Evolutionary conservation across 257 asterid genomes (phyloP), one percentile per base, ranked within the genome.

Genomic region (Striga asiatica): DNA sequence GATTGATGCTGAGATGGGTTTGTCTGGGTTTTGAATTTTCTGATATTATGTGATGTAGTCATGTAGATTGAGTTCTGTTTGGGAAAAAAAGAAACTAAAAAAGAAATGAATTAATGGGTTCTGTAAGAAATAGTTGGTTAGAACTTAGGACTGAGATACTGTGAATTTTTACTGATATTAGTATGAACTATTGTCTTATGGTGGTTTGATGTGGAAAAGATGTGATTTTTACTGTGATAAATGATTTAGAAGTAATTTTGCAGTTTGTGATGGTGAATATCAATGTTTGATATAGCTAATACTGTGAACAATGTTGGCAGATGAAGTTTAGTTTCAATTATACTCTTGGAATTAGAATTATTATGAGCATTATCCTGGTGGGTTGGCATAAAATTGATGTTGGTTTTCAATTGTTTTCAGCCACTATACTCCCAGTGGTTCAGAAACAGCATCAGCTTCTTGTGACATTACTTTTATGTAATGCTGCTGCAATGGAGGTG

Each of bases 401-500:
- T n/a, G n/a, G n/a, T 3, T 3, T 3, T 50, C n/a, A 39, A 10
- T 34, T 58, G 56, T 37, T 27, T 6, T 47, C 94, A 84, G 94
- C 12, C 34, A 79, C 66, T 72, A 84, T 84, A 66, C 56, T 84
- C 46, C 94, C 94, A 31, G 92, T 84, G 54, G 92, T 84, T 25
- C 77, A 46, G 74, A 84, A 84, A 32, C 94, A 84, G 62, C 96
- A 87, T 65, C 65, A 83, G 38, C 60, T 87, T 68, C 93, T 87
- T 7, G 75, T 81, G 68, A 87, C 94, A 17, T 72, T 84, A 60
- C 94, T 84, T 14, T 71, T 84, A 41, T 84, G 92, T 78, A 84
- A 84, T 67, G 94, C 94, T 41, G 88, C 85, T 23, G 83, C 92
- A 11, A 84, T 86, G 95, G 95, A 86, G 95, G 95, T 86, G 49